A percentile compares a stretch with the other conserved stretches of the same genome.
phyloP scores from a whole-genome alignment of 75 land plant species.

The Picea sitchensis region DNA sequence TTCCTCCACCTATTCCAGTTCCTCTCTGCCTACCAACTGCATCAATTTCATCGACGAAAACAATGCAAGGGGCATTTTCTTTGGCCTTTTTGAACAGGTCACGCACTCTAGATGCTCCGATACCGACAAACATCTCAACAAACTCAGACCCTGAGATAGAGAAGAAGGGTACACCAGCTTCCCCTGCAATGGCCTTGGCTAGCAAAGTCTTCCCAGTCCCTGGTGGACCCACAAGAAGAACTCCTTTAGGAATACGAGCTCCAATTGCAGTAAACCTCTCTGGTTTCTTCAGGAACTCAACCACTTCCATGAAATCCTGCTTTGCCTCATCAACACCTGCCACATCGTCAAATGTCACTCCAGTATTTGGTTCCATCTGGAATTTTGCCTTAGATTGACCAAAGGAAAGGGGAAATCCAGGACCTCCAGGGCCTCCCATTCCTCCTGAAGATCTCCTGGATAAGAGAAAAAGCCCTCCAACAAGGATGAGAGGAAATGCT shows the following conservation, averaged over 20 bases:
- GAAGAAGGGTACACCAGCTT: conserved; percentile 98
- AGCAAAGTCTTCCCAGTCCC: conserved; percentile 96
- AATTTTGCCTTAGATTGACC: conserved; percentile 99
- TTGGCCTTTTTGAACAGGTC: conserved; percentile 99
- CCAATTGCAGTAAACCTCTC: conserved; percentile 98
- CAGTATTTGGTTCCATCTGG: conserved; percentile 99
- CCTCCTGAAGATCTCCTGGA: conserved; percentile 92
- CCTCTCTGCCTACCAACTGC: conserved; percentile 98
- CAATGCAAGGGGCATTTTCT: conserved; percentile 99
- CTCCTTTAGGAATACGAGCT: conserved; percentile 97
- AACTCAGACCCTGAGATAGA: conserved; percentile 99
- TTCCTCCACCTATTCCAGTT: conserved; percentile 97
- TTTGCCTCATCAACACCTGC: conserved; percentile 99
- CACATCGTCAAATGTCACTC: conserved; percentile 96
- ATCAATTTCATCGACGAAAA: conserved; percentile 99
- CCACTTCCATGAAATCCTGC: conserved; percentile 99
- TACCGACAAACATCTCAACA: conserved; percentile 99
- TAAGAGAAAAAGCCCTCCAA: conserved; percentile 88
- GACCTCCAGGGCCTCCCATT: conserved; percentile 93
- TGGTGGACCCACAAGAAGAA: conserved; percentile 96
- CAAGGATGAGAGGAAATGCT: conserved; percentile 84
- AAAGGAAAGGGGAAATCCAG: conserved; percentile 88
- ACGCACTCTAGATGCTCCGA: conserved; percentile 97
- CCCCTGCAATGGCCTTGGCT: conserved; percentile 99
- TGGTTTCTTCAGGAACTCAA: conserved; percentile 94